Conservation (phyloP, 108 stramenopile genomes). For the Aurantiochytrium sp. region DNA sequence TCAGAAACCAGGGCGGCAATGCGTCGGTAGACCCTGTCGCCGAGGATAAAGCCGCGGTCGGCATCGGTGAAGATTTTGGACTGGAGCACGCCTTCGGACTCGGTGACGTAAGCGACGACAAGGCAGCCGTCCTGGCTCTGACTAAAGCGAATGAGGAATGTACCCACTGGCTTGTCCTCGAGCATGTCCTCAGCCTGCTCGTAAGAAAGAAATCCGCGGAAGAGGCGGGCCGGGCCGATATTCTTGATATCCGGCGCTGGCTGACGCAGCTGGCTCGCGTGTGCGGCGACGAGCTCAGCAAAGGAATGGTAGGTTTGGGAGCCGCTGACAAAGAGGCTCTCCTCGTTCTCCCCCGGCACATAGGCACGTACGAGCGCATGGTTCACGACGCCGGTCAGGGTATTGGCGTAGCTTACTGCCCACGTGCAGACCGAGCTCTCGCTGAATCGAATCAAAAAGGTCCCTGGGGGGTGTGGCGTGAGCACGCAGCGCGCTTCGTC, state of each 20-base stretch:
- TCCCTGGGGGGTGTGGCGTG: neutral
- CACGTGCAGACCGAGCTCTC: constrained; percentile 1
- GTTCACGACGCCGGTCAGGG: neutral
- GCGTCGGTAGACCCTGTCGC: neutral
- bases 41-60: neutral
- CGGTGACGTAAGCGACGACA: neutral
- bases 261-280: neutral
- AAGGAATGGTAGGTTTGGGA: neutral
- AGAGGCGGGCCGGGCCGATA: neutral
- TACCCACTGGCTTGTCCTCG: neutral
- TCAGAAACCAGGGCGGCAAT: neutral
- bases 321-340: neutral
- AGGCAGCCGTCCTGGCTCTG: constrained; percentile 14
- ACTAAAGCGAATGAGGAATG: neutral
- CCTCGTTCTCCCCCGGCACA: neutral
- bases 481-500: constrained; percentile 11
- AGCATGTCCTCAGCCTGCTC: neutral
- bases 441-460: constrained; percentile 16
- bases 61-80: neutral
- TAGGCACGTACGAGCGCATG: neutral
- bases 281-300: neutral
- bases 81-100: neutral
- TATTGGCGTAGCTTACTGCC: neutral
- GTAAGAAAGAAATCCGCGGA: neutral
- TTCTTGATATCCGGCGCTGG: neutral